Percentiles rank a stretch among this genome's conserved stretches.
Evolutionary conservation across 345 rosid genomes (phyloP).

Genomic region (Noccaea caerulescens): DNA sequence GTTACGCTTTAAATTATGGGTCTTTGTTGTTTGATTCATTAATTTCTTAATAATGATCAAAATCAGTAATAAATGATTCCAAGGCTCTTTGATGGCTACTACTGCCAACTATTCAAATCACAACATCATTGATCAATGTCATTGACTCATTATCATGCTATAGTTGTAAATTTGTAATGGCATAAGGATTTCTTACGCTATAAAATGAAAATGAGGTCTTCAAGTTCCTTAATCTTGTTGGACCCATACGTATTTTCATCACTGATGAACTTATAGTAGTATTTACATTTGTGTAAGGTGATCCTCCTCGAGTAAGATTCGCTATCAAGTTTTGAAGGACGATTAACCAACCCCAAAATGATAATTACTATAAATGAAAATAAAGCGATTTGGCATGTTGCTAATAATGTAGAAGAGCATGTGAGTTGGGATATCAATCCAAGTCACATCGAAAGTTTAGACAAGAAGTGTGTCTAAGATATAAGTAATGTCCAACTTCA

Average conservation of each 20-base stretch:
- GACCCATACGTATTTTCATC: background rate
- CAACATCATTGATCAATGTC: conserved; percentile 11
- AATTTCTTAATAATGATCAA: conserved; percentile 27
- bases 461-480: too few relatives aligned
- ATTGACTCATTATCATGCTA: background rate
- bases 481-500: too few relatives aligned
- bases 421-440: too few relatives aligned
- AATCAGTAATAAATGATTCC: background rate
- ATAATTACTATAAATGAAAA: background rate
- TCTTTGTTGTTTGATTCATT: conserved; percentile 30
- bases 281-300: conserved; percentile 21
- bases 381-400: conserved; percentile 32
- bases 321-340: conserved; percentile 21
- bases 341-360: background rate
- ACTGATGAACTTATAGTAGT: too few relatives aligned
- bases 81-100: conserved; percentile 11
- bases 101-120: conserved; percentile 30
- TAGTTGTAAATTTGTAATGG: background rate
- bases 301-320: conserved; percentile 16
- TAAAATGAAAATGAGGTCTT: background rate
- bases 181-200: background rate
- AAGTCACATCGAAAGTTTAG: too few relatives aligned
- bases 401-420: conserved; percentile 44
- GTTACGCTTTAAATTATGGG: conserved; percentile 24
- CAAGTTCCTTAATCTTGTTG: background rate